Evolutionary conservation across 306 rosid genomes (phyloP), one percentile per base, ranked within the genome.

Genomic region (Adenanthera pavonina): DNA sequence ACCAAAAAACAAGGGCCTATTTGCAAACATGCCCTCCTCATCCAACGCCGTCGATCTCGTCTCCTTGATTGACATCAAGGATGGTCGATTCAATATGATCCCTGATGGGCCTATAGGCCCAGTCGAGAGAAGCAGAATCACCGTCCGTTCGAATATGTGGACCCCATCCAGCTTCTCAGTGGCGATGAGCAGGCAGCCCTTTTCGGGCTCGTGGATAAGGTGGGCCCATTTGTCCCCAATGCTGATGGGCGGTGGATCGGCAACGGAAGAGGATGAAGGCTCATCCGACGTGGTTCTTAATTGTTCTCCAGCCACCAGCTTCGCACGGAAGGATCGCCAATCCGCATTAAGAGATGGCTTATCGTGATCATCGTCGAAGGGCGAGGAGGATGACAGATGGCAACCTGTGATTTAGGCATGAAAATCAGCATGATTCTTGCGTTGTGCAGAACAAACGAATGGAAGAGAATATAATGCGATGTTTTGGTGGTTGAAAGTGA

Each of bases 171-270:
- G 96, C 92, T 88, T 92, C 54, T 92, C 93, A 0, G 93, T 90
- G 3, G 99, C 96, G 0, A 95, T 85, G 13, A 93, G 88, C n/a
- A 95, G 85, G 77, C 99, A 95, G 3, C 99, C 99, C 48, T 68
- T 95, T 84, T 93, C 98, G 2, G 99, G 94, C 85, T 90, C 93
- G 19, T 93, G 94, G 75, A 95, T 90, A 0, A 77, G 8, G 84
- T 93, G 97, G 43, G 94, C 99, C 99, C 98, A 95, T 68, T 87
- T 95, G n/a, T 93, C 93, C 9, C 91, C 97, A 1, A 93, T 47
- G 16, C 80, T 74, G 81, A 89, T 57, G n/a, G 87, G 80, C 69
- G 86, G 85, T 2, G 87, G 89, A 48, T 33, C 83, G 38, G 72
- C 15, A 2, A 7, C 16, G 1, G 74, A 19, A 9, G 74, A 69